phyloP scores from a whole-genome alignment of 2,329 filamentous ascomycete species.

The Pseudogymnoascus sp. region DNA sequence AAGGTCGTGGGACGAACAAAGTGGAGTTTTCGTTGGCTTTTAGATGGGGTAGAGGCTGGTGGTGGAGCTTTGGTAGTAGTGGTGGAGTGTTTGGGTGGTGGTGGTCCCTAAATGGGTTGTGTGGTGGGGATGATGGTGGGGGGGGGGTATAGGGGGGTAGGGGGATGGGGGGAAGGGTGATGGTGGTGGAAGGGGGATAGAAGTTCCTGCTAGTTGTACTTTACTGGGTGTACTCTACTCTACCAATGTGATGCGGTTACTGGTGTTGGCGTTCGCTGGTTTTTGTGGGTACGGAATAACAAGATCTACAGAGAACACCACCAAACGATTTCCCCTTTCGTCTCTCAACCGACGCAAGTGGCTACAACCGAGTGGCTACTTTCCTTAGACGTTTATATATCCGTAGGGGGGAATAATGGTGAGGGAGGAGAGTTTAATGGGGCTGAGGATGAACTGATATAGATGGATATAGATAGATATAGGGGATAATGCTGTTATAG shows the following conservation, averaged over 20 bases:
- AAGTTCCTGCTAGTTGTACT: neutral
- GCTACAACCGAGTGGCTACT: neutral
- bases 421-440: neutral
- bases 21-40: conserved; percentile 8
- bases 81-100: neutral
- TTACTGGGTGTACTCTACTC: no score
- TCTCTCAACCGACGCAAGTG: conserved; percentile 7
- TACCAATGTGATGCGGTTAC: neutral
- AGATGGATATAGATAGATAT: neutral
- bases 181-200: neutral
- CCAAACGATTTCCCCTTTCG: neutral
- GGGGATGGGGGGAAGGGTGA: neutral
- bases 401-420: neutral
- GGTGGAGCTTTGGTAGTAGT: neutral
- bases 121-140: neutral
- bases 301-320: neutral
- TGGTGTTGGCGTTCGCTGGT: neutral
- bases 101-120: neutral
- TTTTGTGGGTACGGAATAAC: neutral
- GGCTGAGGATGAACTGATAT: neutral
- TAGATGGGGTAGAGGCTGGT: conserved; percentile 4
- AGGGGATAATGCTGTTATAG: neutral
- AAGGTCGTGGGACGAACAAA: neutral
- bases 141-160: neutral
- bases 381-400: neutral